Percentiles rank a stretch among this genome's conserved stretches.
Conservation (phyloP, 1,284 basidiomycete genomes). For the Ganoderma leucocontextum region DNA sequence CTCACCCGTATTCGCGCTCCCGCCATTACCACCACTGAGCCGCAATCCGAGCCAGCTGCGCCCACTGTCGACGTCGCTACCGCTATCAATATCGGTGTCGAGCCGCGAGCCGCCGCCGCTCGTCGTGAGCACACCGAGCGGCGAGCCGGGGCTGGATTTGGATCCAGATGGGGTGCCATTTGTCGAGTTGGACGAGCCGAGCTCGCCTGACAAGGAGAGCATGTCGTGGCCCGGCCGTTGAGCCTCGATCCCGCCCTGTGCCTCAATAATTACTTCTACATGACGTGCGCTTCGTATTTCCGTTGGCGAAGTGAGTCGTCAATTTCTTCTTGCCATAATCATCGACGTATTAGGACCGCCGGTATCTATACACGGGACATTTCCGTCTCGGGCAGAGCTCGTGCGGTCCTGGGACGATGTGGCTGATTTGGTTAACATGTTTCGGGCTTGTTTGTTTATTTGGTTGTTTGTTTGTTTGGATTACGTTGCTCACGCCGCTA, state of each 20-base stretch:
- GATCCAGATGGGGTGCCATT: constrained; percentile 39
- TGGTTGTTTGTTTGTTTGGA: neutral
- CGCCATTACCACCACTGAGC: constrained; percentile 24
- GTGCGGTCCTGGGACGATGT: neutral
- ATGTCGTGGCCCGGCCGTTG: constrained; percentile 33
- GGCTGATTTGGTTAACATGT: constrained; percentile 2
- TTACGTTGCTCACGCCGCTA: neutral
- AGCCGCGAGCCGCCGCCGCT: constrained; percentile 22
- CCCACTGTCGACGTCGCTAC: constrained; percentile 18
- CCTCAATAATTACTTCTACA: neutral
- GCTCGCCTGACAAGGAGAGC: constrained; percentile 40
- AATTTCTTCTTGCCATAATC: neutral
- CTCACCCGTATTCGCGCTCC: constrained; percentile 29
- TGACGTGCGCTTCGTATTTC: neutral
- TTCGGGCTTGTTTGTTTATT: neutral
- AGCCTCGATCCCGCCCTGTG: neutral
- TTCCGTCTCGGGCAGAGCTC: neutral
- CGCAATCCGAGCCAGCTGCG: constrained; percentile 28
- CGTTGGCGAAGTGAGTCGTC: neutral
- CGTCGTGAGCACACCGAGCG: constrained; percentile 20
- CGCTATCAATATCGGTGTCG: constrained; percentile 19
- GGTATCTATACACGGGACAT: constrained; percentile 5
- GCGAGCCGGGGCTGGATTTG: constrained; percentile 27
- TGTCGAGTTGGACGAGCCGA: constrained; percentile 34
- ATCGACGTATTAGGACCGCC: neutral